phyloP scores from a whole-genome alignment of 202 grass and related monocot species.

The Zoysia matrella region DNA sequence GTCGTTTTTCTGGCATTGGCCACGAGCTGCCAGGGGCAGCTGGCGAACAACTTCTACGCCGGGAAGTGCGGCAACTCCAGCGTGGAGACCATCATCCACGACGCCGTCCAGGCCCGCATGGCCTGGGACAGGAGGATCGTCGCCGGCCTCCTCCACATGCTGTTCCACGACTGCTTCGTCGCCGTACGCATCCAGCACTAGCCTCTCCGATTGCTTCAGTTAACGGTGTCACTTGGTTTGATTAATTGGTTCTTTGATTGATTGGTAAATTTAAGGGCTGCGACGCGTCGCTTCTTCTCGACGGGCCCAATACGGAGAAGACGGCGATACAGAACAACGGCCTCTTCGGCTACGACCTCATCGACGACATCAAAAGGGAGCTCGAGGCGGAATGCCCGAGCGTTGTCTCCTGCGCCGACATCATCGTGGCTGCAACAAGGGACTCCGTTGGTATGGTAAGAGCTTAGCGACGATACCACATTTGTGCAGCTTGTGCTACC shows the following conservation, averaged over 20 bases:
- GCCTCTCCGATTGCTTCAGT: not conserved
- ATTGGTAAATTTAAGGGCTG: not conserved
- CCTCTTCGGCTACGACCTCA: constrained; percentile 19
- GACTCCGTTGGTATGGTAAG: constrained; percentile 65
- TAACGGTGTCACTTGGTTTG: not conserved
- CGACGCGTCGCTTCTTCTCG: constrained; percentile 65
- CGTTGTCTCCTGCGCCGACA: no score
- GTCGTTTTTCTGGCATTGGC: constrained; percentile 20
- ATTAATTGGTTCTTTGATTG: not conserved
- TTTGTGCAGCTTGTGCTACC: not conserved
- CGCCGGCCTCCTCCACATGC: constrained; percentile 68
- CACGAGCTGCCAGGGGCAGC: constrained; percentile 40
- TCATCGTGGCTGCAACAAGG: constrained; percentile 62
- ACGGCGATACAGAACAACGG: constrained; percentile 60
- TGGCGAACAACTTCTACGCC: constrained; percentile 55
- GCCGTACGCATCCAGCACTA: constrained; percentile 28
- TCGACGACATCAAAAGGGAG: no score
- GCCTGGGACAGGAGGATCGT: constrained; percentile 53
- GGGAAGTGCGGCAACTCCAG: constrained; percentile 65
- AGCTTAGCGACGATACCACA: not conserved
- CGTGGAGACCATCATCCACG: constrained; percentile 68
- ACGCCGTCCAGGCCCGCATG: constrained; percentile 56
- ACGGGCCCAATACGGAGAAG: constrained; percentile 65
- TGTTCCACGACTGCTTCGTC: constrained; percentile 79
- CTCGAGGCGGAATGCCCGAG: no score